Conservation (phyloP, 352 stramenopile genomes). For the Detonula confervacea region DNA sequence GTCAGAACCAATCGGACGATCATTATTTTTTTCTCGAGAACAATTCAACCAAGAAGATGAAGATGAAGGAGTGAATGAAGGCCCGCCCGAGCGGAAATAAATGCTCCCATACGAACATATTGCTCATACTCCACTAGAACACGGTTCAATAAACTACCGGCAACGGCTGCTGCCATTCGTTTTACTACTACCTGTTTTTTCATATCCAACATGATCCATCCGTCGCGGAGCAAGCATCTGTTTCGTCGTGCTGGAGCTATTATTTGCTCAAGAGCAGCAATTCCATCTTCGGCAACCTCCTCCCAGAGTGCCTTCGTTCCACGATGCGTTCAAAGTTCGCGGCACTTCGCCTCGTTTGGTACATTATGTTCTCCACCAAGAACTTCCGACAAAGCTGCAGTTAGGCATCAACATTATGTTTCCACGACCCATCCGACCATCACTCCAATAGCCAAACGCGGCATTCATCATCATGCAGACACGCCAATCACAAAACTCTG, state of each 20-base stretch:
- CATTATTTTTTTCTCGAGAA: too few relatives aligned
- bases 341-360: constrained; percentile 10
- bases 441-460: not conserved
- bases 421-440: not conserved
- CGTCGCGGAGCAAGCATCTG: not conserved
- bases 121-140: too few relatives aligned
- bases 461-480: constrained; percentile 51
- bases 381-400: not conserved
- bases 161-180: too few relatives aligned
- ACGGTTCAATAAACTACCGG: too few relatives aligned
- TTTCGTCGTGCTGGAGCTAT: not conserved
- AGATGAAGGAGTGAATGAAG: too few relatives aligned
- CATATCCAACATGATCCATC: constrained; percentile 26
- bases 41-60: too few relatives aligned
- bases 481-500: constrained; percentile 51
- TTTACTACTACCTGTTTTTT: too few relatives aligned
- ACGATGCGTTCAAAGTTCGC: not conserved
- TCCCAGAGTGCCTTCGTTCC: not conserved
- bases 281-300: not conserved
- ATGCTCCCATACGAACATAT: too few relatives aligned
- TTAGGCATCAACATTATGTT: not conserved
- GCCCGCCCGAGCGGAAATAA: too few relatives aligned
- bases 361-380: constrained; percentile 6
- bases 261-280: constrained; percentile 2
- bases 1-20: too few relatives aligned